Evolutionary conservation across 2,329 filamentous ascomycete species (phyloP).

Genomic region (Dactylellina cionopaga): DNA sequence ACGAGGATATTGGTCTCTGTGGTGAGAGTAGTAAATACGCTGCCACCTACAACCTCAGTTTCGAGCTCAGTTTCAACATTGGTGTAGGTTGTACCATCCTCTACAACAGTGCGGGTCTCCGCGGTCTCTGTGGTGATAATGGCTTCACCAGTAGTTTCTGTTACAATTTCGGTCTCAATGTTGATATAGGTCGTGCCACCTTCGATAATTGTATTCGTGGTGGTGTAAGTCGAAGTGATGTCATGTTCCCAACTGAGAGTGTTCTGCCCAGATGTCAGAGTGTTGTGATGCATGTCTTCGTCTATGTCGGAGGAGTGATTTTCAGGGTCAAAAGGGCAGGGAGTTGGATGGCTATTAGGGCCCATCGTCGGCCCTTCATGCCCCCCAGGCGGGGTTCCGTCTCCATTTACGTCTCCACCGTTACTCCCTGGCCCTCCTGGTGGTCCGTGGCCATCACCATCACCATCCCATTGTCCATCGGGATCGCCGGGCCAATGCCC

Average conservation of each 20-base stretch:
- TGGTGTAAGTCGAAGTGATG: slow-evolving; percentile 18
- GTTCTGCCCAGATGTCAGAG: background rate
- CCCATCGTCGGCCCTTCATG: background rate
- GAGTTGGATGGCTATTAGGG: background rate
- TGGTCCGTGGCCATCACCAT: slow-evolving; percentile 5
- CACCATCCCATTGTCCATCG: background rate
- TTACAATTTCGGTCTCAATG: slow-evolving; percentile 7
- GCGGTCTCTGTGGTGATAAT: background rate
- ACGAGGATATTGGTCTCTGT: background rate
- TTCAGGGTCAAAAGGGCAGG: slow-evolving; percentile 20
- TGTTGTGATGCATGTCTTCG: slow-evolving; percentile 16
- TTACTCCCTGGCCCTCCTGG: background rate
- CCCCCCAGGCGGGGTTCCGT: background rate
- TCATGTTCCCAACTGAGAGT: slow-evolving; percentile 22
- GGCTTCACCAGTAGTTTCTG: slow-evolving; percentile 5
- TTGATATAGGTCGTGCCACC: slow-evolving; percentile 10
- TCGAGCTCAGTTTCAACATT: slow-evolving; percentile 7
- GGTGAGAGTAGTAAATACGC: too few species aligned
- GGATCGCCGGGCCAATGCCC: slow-evolving; percentile 12
- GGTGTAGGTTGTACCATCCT: slow-evolving; percentile 15
- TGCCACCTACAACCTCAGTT: too few species aligned
- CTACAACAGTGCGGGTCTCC: slow-evolving; percentile 8
- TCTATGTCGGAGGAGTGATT: slow-evolving; percentile 28
- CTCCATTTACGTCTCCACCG: background rate
- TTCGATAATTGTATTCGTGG: slow-evolving; percentile 15